These are phyloP conservation scores for Hyaloscypha variabilis DNA, from an alignment of 495 filamentous ascomycete species.

Conservation along the genomic window DNA sequence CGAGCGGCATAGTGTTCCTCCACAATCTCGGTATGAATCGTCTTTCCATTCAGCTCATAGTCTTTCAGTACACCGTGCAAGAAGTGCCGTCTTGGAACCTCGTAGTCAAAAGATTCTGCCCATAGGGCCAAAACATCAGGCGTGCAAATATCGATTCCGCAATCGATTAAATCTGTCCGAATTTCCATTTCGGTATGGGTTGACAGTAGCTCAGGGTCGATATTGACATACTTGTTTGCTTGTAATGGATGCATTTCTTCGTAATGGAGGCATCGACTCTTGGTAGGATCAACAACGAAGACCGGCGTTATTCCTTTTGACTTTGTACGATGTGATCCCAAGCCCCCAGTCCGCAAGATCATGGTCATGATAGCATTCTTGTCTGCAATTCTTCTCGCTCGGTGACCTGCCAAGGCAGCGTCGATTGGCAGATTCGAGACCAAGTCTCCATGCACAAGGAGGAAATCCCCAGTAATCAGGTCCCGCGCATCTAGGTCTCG, in stretches of 20 bases:
- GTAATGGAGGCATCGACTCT: conserved; percentile 88
- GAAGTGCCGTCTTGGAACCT: conserved; percentile 84
- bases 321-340: conserved; percentile 69
- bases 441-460: conserved; percentile 92
- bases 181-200: conserved; percentile 71
- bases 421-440: conserved; percentile 88
- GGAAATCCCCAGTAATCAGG: conserved; percentile 86
- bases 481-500: conserved; percentile 87
- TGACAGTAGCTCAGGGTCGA: conserved; percentile 74
- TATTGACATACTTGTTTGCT: conserved; percentile 56
- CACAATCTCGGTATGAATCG: conserved; percentile 88
- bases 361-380: conserved; percentile 99
- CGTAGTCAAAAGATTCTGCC: conserved; percentile 98
- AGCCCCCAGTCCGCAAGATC: conserved; percentile 80
- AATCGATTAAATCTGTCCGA: conserved; percentile 88
- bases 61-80: conserved; percentile 92
- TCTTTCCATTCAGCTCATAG: conserved; percentile 94
- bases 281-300: conserved; percentile 82
- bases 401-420: conserved; percentile 74
- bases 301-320: conserved; percentile 72
- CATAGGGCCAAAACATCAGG: conserved; percentile 92
- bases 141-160: conserved; percentile 96
- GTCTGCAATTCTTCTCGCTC: conserved; percentile 77
- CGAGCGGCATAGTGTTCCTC: conserved; percentile 79
- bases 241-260: conserved; percentile 67